These are phyloP conservation scores for Aspergillus sp. DNA, from an alignment of 2,329 filamentous ascomycete genomes.

Conservation along the genomic window DNA sequence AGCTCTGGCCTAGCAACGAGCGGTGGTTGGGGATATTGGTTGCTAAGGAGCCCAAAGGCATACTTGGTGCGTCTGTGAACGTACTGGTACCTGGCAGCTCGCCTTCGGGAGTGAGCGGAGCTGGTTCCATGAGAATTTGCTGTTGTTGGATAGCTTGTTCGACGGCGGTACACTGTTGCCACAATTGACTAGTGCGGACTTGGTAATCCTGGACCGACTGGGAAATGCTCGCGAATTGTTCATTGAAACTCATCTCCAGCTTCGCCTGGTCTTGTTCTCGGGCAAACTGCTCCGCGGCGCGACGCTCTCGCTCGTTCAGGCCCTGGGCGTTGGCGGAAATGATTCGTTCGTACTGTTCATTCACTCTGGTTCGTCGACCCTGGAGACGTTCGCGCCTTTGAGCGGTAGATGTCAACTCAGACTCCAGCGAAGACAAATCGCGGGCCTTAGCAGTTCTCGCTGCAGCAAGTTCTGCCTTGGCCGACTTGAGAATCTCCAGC, in stretches of 20 bases:
- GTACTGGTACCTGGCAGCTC: constrained; percentile 55
- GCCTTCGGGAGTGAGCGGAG: constrained; percentile 60
- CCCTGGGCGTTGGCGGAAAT: constrained; percentile 58
- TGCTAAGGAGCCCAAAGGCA: constrained; percentile 25
- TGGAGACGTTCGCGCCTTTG: constrained; percentile 62
- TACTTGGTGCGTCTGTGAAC: constrained; percentile 28
- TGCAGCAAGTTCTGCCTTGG: constrained; percentile 52
- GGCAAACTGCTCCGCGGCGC: constrained; percentile 47
- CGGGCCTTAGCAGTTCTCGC: constrained; percentile 53
- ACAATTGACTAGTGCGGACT: constrained; percentile 42
- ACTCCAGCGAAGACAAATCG: constrained; percentile 51
- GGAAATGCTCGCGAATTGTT: constrained; percentile 43
- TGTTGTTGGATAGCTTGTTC: constrained; percentile 47
- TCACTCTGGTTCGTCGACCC: constrained; percentile 57
- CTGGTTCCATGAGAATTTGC: constrained; percentile 43
- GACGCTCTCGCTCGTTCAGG: constrained; percentile 54
- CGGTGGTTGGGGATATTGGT: constrained; percentile 31
- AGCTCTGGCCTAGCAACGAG: constrained; percentile 37
- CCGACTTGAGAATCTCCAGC: constrained; percentile 50
- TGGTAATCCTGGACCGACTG: constrained; percentile 46
- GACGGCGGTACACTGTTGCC: constrained; percentile 44
- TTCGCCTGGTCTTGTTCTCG: constrained; percentile 47
- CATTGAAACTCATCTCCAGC: constrained; percentile 43
- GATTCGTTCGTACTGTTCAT: constrained; percentile 62
- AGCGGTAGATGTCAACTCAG: constrained; percentile 52